phyloP scores from a whole-genome alignment of 805 yeast genomes.

The Metschnikowia reukaufii region DNA sequence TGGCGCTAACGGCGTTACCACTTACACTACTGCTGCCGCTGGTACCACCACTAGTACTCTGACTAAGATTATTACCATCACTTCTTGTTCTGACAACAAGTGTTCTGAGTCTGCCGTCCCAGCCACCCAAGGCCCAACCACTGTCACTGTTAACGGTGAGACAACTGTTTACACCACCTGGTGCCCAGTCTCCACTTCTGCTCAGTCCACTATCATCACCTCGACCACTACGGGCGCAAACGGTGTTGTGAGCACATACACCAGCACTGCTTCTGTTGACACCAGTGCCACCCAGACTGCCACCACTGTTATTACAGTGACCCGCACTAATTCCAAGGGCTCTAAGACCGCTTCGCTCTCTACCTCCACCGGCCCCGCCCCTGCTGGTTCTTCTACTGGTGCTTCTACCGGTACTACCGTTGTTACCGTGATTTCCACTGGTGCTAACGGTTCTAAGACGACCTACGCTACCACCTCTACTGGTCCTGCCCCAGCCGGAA shows the following conservation, averaged over 20 bases:
- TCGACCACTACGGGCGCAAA: constrained; percentile 13
- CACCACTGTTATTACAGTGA: constrained; percentile 4
- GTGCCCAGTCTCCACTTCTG: constrained; percentile 30
- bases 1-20: constrained; percentile 1
- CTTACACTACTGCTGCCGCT: constrained; percentile 4
- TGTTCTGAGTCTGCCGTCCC: constrained; percentile 18
- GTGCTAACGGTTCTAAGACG: constrained; percentile 1
- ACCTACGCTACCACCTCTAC: constrained; percentile 9
- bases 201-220: constrained; percentile 23
- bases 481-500: constrained; percentile 8
- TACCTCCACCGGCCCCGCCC: constrained; percentile 13
- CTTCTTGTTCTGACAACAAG: constrained; percentile 15
- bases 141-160: constrained; percentile 22
- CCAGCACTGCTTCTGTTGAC: constrained; percentile 5
- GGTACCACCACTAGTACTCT: not conserved
- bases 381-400: constrained; percentile 1
- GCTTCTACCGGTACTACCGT: constrained; percentile 1
- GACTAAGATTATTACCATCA: constrained; percentile 31
- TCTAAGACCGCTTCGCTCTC: not conserved
- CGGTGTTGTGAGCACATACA: constrained; percentile 18
- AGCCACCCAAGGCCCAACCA: constrained; percentile 35
- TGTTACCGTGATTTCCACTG: constrained; percentile 5
- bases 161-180: constrained; percentile 31
- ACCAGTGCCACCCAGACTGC: constrained; percentile 1
- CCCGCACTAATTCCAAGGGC: constrained; percentile 6